Evolutionary conservation across 495 filamentous ascomycete species (phyloP), one percentile per base, ranked within the genome.

Genomic region (Annulohypoxylon moriforme): DNA sequence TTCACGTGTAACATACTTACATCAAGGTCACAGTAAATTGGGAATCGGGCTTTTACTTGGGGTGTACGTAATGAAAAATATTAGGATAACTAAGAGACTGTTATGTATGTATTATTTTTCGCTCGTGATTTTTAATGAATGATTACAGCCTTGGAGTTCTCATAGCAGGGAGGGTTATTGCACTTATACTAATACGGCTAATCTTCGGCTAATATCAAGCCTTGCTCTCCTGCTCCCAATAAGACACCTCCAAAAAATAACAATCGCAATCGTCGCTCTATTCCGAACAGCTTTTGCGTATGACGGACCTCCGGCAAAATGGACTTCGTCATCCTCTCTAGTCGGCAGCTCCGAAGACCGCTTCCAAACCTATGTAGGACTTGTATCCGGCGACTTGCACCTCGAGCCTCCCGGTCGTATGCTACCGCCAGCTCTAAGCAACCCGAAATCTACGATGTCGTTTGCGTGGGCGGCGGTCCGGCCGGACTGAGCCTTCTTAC

Each of bases 381-480:
- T 64, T 87, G 85, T 64, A 84, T 73, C 16, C 81, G 75, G 34
- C 76, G 76, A 68, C 58, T 82, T 14, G 74, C 71, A 22, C 68
- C 73, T 8, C 75, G 74, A 60, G 60, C 71, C 56, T 66, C 62
- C 49, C 76, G 84, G 68, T 67, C 68, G 7, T 87, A 81, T 63
- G 66, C 83, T 24, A 84, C 64, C 63, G 44, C 42, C 22, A 42
- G 76, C 4, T 55, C 77, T 52, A 60, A 72, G 59, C 64, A 64
- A 31, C 86, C 85, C 0, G 88, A 90, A 49, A 88, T 97, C 76
- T 97, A 95, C 82, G 94, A 98, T 87, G 91, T 98, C 31, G 94
- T 97, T 57, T 96, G 94, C 67, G 92, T 99, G 67, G 96, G 96
- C 57, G 96, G 96, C 27, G 96, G 96, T n/a, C 96, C 96, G 13